These are phyloP conservation scores for Trichoderma guizhouense DNA, from an alignment of 2,329 filamentous ascomycete genomes.

Conservation along the genomic window DNA sequence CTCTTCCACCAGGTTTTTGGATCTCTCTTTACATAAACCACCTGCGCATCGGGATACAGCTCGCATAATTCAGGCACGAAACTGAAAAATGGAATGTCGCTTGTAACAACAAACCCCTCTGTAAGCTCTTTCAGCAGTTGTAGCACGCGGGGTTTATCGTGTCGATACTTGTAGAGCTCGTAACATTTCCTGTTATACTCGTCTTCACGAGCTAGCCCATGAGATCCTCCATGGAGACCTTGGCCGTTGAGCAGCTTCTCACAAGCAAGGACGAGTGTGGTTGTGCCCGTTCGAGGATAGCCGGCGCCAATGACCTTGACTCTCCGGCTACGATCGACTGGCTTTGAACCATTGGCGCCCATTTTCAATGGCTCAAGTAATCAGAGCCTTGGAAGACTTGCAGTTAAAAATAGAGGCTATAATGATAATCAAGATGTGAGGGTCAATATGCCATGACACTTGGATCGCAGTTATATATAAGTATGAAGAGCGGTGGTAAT, in stretches of 20 bases:
- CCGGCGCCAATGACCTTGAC: slow-evolving; percentile 41
- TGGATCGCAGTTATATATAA: neutral
- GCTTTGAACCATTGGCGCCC: neutral
- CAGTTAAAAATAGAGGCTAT: neutral
- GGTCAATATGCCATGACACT: neutral
- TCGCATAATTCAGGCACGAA: slow-evolving; percentile 44
- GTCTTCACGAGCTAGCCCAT: slow-evolving; percentile 34
- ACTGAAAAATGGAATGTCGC: slow-evolving; percentile 41
- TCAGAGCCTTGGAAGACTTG: neutral
- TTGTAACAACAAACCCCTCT: slow-evolving; percentile 44
- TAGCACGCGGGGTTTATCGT: slow-evolving; percentile 23
- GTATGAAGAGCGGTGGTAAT: neutral
- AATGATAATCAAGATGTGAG: neutral
- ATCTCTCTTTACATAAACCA: slow-evolving; percentile 40
- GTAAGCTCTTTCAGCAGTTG: slow-evolving; percentile 33
- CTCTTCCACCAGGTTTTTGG: slow-evolving; percentile 36
- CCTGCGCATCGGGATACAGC: slow-evolving; percentile 46
- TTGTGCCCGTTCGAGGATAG: slow-evolving; percentile 33
- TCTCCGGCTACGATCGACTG: neutral
- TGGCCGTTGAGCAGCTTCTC: slow-evolving; percentile 46
- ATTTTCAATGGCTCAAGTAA: neutral
- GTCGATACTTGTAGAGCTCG: neutral
- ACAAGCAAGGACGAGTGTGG: slow-evolving; percentile 47
- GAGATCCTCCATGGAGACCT: slow-evolving; percentile 47
- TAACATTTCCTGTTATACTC: slow-evolving; percentile 23